Evolutionary conservation across 371 early-diverging fungal species (phyloP), one percentile per base, ranked within the genome.

Genomic region (Mucor velutinosus): DNA sequence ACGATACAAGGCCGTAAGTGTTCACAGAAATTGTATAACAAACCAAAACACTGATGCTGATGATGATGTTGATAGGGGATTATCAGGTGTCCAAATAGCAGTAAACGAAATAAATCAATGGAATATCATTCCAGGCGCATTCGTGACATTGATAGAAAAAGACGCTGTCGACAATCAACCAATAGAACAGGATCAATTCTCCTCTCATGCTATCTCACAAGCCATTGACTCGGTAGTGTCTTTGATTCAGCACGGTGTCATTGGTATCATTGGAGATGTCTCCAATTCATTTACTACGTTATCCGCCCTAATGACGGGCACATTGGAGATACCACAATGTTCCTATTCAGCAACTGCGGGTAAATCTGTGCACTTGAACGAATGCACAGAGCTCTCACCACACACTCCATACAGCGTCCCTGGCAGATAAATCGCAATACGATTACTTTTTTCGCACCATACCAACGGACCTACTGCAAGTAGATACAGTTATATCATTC

Each of bases 181-280:
- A 51, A 51, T 51, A 51, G 14, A 51, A 25, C 51, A 51, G 5
- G 51, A 51, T 51, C 51, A 51, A 51, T 23, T 23, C 47, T 47
- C 47, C 3, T 25, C 51, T 3, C 67, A 60, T 37, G 76, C 71
- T 51, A 75, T 81, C 70, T 79, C 75, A 39, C 80, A 81, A 60
- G 84, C 87, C 7, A 81, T 87, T 7, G 84, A 77, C 39, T 80
- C 85, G 7, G 81, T 85, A 1, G 80, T 86, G 1, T 81, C 87
- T 0, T 72, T 87, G 27, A 79, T 87, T 19, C 87, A 87, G 33
- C 74, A 81, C 63, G 86, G 87, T 6, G 85, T 85, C 1, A 65
- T 86, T 14, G 86, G 78, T 4, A 77, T 87, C 1, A 86, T 87
- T 68, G 87, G 87, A 17, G 87, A 87, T 71, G 78, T 87, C 14